phyloP scores from a whole-genome alignment of 148 eudicot genomes.

The Chenopodium quinoa region DNA sequence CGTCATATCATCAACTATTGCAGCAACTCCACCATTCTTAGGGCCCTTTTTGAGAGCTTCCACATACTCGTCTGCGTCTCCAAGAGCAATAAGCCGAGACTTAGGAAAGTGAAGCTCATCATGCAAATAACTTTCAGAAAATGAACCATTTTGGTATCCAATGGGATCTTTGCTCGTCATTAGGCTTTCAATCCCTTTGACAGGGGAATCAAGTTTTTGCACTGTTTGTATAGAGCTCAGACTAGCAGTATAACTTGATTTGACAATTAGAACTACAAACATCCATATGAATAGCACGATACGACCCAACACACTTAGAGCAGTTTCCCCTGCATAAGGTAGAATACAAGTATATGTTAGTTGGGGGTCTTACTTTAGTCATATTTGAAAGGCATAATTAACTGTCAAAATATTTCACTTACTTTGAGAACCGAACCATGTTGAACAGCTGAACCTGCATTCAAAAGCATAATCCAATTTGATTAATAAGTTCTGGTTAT shows the following conservation, averaged over 20 bases:
- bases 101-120: constrained; percentile 41
- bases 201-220: constrained; percentile 60
- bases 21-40: constrained; percentile 70
- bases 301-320: constrained; percentile 64
- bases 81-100: constrained; percentile 62
- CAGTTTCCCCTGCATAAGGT: constrained; percentile 51
- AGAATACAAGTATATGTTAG: constrained; percentile 4
- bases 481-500: constrained; percentile 4
- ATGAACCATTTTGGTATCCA: constrained; percentile 68
- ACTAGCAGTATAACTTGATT: constrained; percentile 78
- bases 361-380: not conserved
- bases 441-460: constrained; percentile 86
- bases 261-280: constrained; percentile 70
- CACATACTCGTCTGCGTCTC: constrained; percentile 39
- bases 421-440: constrained; percentile 67
- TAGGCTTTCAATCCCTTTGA: constrained; percentile 63
- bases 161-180: constrained; percentile 45
- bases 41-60: constrained; percentile 60
- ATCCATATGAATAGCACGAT: constrained; percentile 67
- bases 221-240: constrained; percentile 76
- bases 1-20: constrained; percentile 60
- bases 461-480: constrained; percentile 17
- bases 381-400: not conserved
- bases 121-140: constrained; percentile 45
- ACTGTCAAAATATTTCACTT: constrained; percentile 29